These are phyloP conservation scores for Sphaerobolus stellatus DNA, from an alignment of 1,284 basidiomycete species.

Conservation along the genomic window DNA sequence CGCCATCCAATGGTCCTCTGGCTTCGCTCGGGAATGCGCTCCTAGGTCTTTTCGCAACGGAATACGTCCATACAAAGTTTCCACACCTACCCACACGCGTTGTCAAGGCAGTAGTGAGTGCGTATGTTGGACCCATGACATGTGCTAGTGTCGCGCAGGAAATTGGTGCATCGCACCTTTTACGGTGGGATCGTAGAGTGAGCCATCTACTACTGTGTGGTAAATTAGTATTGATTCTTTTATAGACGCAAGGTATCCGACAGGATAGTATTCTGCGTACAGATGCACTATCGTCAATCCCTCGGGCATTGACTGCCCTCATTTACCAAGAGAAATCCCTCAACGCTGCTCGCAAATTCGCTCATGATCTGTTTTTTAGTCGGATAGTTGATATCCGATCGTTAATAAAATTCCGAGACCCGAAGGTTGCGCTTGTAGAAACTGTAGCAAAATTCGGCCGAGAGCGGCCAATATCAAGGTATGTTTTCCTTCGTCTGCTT, in stretches of 20 bases:
- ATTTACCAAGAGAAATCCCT: constrained; percentile 79
- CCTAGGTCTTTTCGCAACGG: constrained; percentile 87
- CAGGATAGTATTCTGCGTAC: constrained; percentile 23
- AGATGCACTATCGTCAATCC: constrained; percentile 75
- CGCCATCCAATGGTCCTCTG: constrained; percentile 75
- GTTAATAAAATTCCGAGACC: constrained; percentile 89
- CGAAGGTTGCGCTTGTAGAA: constrained; percentile 76
- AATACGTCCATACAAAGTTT: constrained; percentile 80
- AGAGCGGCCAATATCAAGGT: constrained; percentile 75
- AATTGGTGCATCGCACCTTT: constrained; percentile 68
- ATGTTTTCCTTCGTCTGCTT: constrained; percentile 17
- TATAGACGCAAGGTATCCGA: constrained; percentile 9
- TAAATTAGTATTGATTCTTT: constrained; percentile 1
- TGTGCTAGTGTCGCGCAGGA: constrained; percentile 84
- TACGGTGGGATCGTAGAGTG: constrained; percentile 72
- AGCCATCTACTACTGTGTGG: constrained; percentile 24
- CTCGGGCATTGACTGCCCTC: constrained; percentile 73
- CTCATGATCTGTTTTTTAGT: constrained; percentile 81
- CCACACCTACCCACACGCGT: constrained; percentile 91
- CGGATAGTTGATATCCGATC: constrained; percentile 78
- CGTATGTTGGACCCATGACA: constrained; percentile 84
- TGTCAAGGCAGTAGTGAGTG: constrained; percentile 86
- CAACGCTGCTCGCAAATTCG: constrained; percentile 77
- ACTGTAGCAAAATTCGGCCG: constrained; percentile 78
- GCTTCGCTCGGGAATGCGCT: constrained; percentile 84